Base-by-base conservation (phyloP, 2,329 filamentous ascomycete species). In the Fusarium acutatum region DNA sequence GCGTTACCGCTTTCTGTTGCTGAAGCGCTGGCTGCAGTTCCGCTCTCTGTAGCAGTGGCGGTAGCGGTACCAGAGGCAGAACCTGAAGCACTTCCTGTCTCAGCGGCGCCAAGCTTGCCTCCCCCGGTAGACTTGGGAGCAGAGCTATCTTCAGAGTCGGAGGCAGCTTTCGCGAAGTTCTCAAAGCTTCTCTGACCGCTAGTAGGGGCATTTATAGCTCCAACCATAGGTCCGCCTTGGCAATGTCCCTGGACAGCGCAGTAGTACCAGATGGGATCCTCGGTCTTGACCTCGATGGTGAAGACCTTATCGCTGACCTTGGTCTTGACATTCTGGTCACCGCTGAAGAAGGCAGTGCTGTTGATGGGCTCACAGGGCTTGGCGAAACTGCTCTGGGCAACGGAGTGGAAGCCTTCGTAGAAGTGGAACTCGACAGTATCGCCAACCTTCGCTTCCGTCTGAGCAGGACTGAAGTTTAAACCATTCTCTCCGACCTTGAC, bases 261-360 rank as follows among this genome's bases (percentile, higher is more conserved):
- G 84, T 91, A 92, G 77, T 88, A 87, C 89, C 90, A 92, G 66
- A 91, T 86, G 4, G 90, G 89, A 50, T 85, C 88, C 5, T 83
- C 84, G 73, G 87, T 82, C 28, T 72, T 61, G 35, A 77, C 49
- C 13, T 68, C 72, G 28, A 77, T 35, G 47, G 57, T 72, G 32
- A 77, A 77, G 32, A 78, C 75, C 13, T 64, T 53, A 20, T 71
- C 62, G 64, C 67, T 74, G 22, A 74, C 64, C 2, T 56, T 60
- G 13, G 57, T 49, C 7, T 56, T 44, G 41, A 74, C 74, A 37
- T 58, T 41, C 35, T 75, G 57, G 8, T 66, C 66, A 11, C 75
- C 75, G 40, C 75, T 77, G 86, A 79, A 80, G 81, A 88, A 89
- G 43, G 87, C 87, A n/a, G 75, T 76, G 22, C 79, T 78, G 71